These are phyloP conservation scores for Nasturtium officinale DNA, from an alignment of 345 rosid species.

Conservation along the genomic window DNA sequence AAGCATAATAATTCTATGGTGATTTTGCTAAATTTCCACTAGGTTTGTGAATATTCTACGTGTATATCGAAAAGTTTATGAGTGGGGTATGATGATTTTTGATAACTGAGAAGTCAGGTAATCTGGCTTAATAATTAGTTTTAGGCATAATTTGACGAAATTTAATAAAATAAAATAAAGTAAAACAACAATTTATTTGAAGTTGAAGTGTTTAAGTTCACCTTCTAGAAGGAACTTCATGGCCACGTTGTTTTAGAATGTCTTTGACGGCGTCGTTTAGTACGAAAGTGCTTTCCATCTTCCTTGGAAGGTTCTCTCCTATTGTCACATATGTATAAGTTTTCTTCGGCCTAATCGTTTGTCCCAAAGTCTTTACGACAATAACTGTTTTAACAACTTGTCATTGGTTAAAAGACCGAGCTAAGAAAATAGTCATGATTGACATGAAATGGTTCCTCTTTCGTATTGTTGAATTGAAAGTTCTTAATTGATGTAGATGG, in stretches of 20 bases:
- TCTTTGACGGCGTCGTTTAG: conserved; percentile 5
- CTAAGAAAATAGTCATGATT: too few relatives aligned
- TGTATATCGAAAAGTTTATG: not conserved
- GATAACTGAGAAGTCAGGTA: too few relatives aligned
- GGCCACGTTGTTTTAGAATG: not conserved
- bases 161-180: too few relatives aligned
- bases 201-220: too few relatives aligned
- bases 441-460: not conserved
- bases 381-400: not conserved
- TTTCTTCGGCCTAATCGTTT: not conserved
- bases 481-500: too few relatives aligned
- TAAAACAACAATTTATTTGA: too few relatives aligned
- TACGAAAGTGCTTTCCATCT: conserved; percentile 20
- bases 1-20: not conserved
- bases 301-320: not conserved
- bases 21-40: conserved; percentile 5
- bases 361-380: not conserved
- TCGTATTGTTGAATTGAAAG: not conserved
- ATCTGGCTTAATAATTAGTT: too few relatives aligned
- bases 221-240: too few relatives aligned
- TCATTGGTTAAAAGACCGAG: too few relatives aligned
- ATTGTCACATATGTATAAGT: not conserved
- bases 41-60: conserved; percentile 1
- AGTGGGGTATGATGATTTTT: conserved; percentile 1
- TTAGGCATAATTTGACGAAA: not conserved